Evolutionary conservation across 768 basidiomycete species (phyloP).

Genomic region (Leccinum obscurum): DNA sequence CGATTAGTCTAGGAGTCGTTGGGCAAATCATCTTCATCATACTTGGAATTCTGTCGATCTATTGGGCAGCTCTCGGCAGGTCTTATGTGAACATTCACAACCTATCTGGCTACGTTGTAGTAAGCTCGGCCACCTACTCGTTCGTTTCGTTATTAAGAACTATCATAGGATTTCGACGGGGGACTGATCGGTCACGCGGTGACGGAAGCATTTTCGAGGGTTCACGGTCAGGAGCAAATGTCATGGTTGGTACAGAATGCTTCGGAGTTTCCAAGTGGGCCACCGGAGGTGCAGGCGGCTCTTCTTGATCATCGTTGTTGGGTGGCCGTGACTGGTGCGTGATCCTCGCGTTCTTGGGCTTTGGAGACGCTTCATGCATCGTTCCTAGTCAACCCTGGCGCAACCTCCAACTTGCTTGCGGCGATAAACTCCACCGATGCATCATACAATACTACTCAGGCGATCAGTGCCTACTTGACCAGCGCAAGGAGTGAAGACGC

Average conservation of each 20-base stretch:
- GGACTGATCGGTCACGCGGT: conserved; percentile 50
- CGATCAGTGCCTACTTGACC: conserved; percentile 47
- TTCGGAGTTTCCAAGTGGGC: conserved; percentile 46
- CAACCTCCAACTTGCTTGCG: conserved; percentile 37
- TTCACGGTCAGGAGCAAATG: conserved; percentile 35
- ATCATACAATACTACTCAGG: conserved; percentile 47
- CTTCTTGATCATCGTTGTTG: conserved; percentile 54
- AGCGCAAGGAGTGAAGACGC: conserved; percentile 60
- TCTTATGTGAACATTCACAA: conserved; percentile 38
- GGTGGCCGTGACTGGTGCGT: conserved; percentile 55
- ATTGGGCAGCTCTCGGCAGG: conserved; percentile 59
- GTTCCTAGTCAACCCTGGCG: conserved; percentile 41
- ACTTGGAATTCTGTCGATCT: conserved; percentile 53
- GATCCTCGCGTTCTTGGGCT: neutral
- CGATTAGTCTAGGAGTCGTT: conserved; percentile 37
- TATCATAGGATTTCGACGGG: conserved; percentile 59
- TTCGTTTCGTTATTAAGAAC: neutral
- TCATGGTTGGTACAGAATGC: conserved; percentile 48
- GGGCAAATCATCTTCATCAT: conserved; percentile 44
- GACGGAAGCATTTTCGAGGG: conserved; percentile 35
- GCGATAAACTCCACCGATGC: conserved; percentile 42
- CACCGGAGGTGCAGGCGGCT: conserved; percentile 41
- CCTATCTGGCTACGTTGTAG: conserved; percentile 58
- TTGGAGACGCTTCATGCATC: neutral
- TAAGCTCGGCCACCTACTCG: conserved; percentile 26